Conservation (phyloP, 257 asterid species). For the Jacaranda copaia region DNA sequence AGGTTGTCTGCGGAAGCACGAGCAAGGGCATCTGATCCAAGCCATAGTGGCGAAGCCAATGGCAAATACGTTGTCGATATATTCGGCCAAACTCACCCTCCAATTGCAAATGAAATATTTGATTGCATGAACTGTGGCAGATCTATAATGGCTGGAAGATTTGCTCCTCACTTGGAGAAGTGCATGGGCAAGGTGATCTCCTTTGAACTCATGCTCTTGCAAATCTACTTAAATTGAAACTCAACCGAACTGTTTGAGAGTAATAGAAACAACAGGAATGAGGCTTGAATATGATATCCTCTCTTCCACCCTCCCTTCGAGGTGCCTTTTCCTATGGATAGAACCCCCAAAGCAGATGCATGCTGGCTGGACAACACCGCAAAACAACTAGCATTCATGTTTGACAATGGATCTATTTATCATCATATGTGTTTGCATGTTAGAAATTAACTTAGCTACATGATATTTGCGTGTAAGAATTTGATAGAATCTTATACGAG, state of each 20-base stretch:
- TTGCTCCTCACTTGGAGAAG: conserved; percentile 98
- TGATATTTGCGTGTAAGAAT: not conserved
- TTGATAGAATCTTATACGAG: not conserved
- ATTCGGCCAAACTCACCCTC: conserved; percentile 94
- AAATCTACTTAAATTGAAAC: not conserved
- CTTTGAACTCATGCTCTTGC: not conserved
- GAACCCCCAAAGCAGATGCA: too few species aligned
- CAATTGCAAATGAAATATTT: conserved; percentile 82
- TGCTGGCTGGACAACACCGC: too few species aligned
- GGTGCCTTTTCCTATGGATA: too few species aligned
- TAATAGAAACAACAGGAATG: too few species aligned
- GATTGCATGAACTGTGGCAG: conserved; percentile 95
- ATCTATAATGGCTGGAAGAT: conserved; percentile 81
- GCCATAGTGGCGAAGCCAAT: conserved; percentile 75
- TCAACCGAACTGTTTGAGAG: not conserved
- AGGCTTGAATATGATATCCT: too few species aligned
- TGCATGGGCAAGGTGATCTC: conserved; percentile 97
- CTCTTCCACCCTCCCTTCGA: too few species aligned
- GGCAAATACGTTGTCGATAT: conserved; percentile 88
- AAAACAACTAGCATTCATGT: too few species aligned
- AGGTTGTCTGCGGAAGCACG: conserved; percentile 86
- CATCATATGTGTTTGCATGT: not conserved
- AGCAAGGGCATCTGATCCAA: conserved; percentile 76
- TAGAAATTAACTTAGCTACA: too few species aligned
- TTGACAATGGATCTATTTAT: too few species aligned